A percentile compares a stretch with the other conserved stretches of the same genome.
Evolutionary conservation across 2,329 filamentous ascomycete genomes (phyloP).

Genomic region (Nannizziopsis barbatae): DNA sequence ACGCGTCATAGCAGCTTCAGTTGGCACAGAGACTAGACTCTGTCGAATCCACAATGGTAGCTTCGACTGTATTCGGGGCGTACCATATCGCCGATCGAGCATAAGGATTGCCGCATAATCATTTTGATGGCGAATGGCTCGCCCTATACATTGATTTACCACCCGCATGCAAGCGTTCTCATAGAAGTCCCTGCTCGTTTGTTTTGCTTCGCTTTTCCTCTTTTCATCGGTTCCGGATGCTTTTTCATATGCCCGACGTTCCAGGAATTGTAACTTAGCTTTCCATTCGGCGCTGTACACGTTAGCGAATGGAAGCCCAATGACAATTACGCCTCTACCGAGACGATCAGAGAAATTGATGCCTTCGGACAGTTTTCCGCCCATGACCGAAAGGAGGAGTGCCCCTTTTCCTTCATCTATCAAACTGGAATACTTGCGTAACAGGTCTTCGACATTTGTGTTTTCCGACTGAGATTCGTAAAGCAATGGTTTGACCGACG

Average conservation of each 20-base stretch:
- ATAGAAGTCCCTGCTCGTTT: conserved; percentile 64
- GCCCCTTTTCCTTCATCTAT: conserved; percentile 57
- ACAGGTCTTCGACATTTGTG: conserved; percentile 51
- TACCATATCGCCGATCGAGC: conserved; percentile 68
- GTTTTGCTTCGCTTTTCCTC: conserved; percentile 31
- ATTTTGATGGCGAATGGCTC: conserved; percentile 74
- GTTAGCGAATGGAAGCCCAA: conserved; percentile 89
- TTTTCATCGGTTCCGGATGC: conserved; percentile 20
- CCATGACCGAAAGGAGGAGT: conserved; percentile 78
- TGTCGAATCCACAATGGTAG: conserved; percentile 79
- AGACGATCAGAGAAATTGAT: conserved; percentile 95
- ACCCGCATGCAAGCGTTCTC: conserved; percentile 94
- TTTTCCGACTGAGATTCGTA: conserved; percentile 38
- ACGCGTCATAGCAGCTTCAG: conserved; percentile 1
- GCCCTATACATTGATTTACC: conserved; percentile 91
- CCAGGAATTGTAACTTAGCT: conserved; percentile 78
- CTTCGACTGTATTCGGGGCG: conserved; percentile 61
- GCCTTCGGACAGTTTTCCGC: conserved; percentile 89
- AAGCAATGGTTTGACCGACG: conserved; percentile 41
- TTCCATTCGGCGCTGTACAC: conserved; percentile 84
- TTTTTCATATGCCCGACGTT: conserved; percentile 42
- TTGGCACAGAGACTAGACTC: conserved; percentile 41
- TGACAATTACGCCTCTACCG: conserved; percentile 79
- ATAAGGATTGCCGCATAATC: conserved; percentile 90
- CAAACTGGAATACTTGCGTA: conserved; percentile 60